phyloP scores from a whole-genome alignment of 2,329 filamentous ascomycete genomes.

The Ascochyta pisi region DNA sequence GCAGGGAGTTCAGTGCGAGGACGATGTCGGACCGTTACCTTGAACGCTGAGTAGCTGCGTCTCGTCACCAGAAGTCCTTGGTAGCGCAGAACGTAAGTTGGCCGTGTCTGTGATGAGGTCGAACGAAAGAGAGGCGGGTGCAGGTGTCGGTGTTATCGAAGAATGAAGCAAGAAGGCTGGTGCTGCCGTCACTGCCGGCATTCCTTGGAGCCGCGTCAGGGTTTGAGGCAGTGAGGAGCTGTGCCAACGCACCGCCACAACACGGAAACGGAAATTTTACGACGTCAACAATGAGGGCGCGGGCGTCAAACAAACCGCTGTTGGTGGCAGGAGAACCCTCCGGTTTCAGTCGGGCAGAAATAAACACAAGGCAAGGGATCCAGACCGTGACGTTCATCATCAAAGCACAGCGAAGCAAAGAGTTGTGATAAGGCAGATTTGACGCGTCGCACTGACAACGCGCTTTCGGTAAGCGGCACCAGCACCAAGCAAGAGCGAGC shows the following conservation, averaged over 20 bases:
- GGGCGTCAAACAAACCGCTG: not conserved
- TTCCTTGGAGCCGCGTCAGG: conserved; percentile 23
- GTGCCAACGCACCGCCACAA: conserved; percentile 28
- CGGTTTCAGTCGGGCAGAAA: not conserved
- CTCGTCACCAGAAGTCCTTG: not conserved
- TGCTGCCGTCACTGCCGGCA: conserved; percentile 20
- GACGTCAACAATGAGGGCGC: not conserved
- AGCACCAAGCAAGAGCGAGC: conserved; percentile 15
- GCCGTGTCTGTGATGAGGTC: not conserved
- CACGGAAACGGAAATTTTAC: not conserved
- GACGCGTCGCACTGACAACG: not conserved
- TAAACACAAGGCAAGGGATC: conserved; percentile 1
- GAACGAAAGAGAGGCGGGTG: not conserved
- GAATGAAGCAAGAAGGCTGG: conserved; percentile 4
- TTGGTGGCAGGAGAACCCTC: not conserved
- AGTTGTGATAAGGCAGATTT: conserved; percentile 3
- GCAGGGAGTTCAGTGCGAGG: too few species aligned
- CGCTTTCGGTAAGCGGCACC: conserved; percentile 5
- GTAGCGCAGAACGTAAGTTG: not conserved
- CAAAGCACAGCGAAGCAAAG: conserved; percentile 1
- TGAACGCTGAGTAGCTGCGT: too few species aligned
- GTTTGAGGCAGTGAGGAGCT: conserved; percentile 11
- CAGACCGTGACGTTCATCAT: conserved; percentile 3
- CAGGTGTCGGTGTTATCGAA: not conserved
- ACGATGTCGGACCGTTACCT: too few species aligned